A percentile compares a stretch with the other conserved stretches of the same genome.
Evolutionary conservation across 2,329 filamentous ascomycete genomes (phyloP).

Genomic region (Metarhizium guizhouense): DNA sequence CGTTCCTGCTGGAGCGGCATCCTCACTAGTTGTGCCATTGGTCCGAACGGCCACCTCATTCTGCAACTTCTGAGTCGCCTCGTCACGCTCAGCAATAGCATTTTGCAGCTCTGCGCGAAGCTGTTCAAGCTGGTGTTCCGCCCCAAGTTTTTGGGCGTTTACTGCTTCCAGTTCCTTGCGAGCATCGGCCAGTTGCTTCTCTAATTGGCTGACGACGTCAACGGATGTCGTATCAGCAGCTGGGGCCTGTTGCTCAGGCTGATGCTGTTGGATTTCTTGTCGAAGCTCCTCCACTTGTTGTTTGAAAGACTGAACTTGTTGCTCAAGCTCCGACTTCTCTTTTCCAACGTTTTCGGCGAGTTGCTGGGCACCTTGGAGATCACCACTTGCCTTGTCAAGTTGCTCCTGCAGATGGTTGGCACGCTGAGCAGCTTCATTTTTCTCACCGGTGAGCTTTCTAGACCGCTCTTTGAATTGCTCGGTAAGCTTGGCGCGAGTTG

Average conservation of each 20-base stretch:
- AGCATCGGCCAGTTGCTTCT: conserved; percentile 38
- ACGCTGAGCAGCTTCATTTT: conserved; percentile 41
- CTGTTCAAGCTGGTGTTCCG: conserved; percentile 53
- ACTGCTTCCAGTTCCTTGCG: conserved; percentile 57
- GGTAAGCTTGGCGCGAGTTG: conserved; percentile 42
- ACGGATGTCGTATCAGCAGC: conserved; percentile 23
- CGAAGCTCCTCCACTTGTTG: conserved; percentile 30
- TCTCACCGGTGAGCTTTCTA: conserved; percentile 44
- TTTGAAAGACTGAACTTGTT: conserved; percentile 34
- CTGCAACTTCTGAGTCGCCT: conserved; percentile 35
- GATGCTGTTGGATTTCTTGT: conserved; percentile 20
- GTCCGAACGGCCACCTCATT: conserved; percentile 17
- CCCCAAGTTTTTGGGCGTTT: conserved; percentile 56
- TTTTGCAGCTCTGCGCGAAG: conserved; percentile 51
- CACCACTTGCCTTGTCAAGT: conserved; percentile 38
- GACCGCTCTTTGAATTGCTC: conserved; percentile 57
- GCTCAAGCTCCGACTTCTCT: conserved; percentile 28
- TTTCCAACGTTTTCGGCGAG: conserved; percentile 21
- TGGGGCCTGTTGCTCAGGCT: conserved; percentile 21
- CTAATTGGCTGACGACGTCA: conserved; percentile 38
- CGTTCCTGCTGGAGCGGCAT: conserved; percentile 2
- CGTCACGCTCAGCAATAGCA: conserved; percentile 55
- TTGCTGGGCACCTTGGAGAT: conserved; percentile 44
- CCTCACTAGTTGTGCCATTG: not conserved
- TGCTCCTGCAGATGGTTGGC: conserved; percentile 43